phyloP scores from a whole-genome alignment of 805 yeast species.

The Priceomyces fermenticarens region DNA sequence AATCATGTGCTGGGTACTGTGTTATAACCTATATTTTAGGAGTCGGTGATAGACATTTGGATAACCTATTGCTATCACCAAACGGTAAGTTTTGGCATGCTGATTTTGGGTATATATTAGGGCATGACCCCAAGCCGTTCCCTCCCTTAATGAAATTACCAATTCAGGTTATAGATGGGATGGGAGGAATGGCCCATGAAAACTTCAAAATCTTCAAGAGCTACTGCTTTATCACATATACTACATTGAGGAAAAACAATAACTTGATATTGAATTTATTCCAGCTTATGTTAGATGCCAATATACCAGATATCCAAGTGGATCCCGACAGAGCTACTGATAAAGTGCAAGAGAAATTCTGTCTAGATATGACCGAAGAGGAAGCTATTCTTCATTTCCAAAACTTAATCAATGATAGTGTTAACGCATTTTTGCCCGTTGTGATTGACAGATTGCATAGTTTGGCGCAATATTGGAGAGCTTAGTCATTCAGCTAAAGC shows the following conservation, averaged over 20 bases:
- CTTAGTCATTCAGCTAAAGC: conserved; percentile 35
- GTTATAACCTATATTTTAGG: conserved; percentile 92
- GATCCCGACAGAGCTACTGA: conserved; percentile 86
- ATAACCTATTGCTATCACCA: conserved; percentile 75
- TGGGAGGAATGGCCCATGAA: conserved; percentile 89
- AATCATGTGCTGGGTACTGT: conserved; percentile 97
- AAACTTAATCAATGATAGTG: conserved; percentile 88
- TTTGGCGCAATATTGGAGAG: conserved; percentile 97
- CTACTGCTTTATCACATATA: conserved; percentile 92
- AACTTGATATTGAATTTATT: conserved; percentile 86
- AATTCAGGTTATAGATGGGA: conserved; percentile 93
- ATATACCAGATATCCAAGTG: conserved; percentile 81
- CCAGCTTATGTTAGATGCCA: conserved; percentile 90
- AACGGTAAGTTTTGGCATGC: conserved; percentile 93
- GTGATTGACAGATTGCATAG: conserved; percentile 94
- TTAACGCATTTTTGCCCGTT: conserved; percentile 88
- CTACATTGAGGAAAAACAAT: conserved; percentile 84
- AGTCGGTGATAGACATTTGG: conserved; percentile 96
- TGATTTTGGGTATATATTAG: conserved; percentile 94
- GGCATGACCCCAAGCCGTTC: conserved; percentile 97
- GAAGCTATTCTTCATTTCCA: conserved; percentile 96
- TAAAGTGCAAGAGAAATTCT: conserved; percentile 91
- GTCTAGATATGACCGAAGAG: conserved; percentile 90
- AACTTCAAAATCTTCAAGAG: conserved; percentile 85
- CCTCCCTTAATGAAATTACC: conserved; percentile 98